Conservation (phyloP, 495 filamentous ascomycete genomes). For the Hyaloscypha finlandica region DNA sequence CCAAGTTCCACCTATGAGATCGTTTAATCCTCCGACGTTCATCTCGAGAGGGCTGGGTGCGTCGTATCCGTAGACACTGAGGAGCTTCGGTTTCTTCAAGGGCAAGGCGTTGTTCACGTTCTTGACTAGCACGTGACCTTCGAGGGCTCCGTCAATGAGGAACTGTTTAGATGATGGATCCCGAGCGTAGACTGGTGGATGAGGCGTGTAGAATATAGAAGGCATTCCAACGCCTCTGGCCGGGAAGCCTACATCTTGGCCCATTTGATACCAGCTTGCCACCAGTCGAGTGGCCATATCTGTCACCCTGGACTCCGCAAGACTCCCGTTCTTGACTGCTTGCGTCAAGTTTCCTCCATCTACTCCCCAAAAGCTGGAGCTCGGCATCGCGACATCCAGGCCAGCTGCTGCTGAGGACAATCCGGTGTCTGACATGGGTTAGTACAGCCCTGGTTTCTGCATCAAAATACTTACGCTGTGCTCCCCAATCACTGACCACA, state of each 20-base stretch:
- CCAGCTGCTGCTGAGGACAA: slow-evolving; percentile 75
- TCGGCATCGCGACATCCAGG: slow-evolving; percentile 90
- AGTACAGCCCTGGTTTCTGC: background rate
- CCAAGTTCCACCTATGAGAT: slow-evolving; percentile 4
- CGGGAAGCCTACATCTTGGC: slow-evolving; percentile 42
- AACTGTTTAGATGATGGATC: slow-evolving; percentile 43
- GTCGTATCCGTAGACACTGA: slow-evolving; percentile 55
- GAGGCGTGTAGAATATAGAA: slow-evolving; percentile 52
- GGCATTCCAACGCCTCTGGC: slow-evolving; percentile 46
- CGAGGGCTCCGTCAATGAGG: slow-evolving; percentile 48
- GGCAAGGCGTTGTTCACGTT: slow-evolving; percentile 58
- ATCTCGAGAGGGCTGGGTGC: slow-evolving; percentile 30
- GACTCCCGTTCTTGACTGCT: slow-evolving; percentile 50
- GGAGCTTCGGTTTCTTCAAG: slow-evolving; percentile 47
- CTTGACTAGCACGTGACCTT: slow-evolving; percentile 65
- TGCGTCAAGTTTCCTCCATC: slow-evolving; percentile 39
- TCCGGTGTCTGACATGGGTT: slow-evolving; percentile 57
- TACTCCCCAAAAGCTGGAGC: slow-evolving; percentile 62
- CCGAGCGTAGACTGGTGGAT: slow-evolving; percentile 52
- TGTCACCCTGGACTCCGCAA: slow-evolving; percentile 39
- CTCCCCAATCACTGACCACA: slow-evolving; percentile 68
- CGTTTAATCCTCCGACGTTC: background rate
- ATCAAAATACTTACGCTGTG: slow-evolving; percentile 47
- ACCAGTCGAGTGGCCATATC: slow-evolving; percentile 47
- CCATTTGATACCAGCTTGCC: slow-evolving; percentile 57